phyloP scores from a whole-genome alignment of 495 filamentous ascomycete genomes.

The Neurospora sp. region DNA sequence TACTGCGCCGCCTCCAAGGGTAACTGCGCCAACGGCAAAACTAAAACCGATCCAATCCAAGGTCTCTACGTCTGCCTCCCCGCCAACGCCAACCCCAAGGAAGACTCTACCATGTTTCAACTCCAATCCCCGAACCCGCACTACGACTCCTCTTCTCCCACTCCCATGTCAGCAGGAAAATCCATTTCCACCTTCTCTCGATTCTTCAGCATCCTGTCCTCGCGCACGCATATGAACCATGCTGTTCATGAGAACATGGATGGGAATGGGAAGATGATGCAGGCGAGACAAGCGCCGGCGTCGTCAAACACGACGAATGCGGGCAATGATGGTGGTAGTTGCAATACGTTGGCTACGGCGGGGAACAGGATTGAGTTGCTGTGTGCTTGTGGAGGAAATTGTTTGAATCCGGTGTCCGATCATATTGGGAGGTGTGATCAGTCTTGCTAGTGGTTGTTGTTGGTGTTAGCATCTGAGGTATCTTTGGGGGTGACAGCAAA shows the following conservation, averaged over 20 bases:
- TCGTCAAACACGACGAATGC: not conserved
- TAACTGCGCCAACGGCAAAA: slow-evolving; percentile 27
- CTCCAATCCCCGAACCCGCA: not conserved
- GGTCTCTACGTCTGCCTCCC: slow-evolving; percentile 33
- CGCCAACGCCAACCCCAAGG: slow-evolving; percentile 11
- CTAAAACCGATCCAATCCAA: slow-evolving; percentile 28
- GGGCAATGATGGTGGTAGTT: slow-evolving; percentile 1
- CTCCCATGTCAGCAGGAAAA: not conserved
- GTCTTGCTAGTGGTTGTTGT: slow-evolving; percentile 7
- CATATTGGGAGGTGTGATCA: slow-evolving; percentile 22
- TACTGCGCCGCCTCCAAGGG: slow-evolving; percentile 29
- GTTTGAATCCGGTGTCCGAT: slow-evolving; percentile 23
- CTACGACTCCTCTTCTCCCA: not conserved
- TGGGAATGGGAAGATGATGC: not conserved
- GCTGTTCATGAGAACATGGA: not conserved
- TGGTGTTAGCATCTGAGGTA: not conserved
- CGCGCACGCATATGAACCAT: not conserved
- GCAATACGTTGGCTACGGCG: slow-evolving; percentile 3
- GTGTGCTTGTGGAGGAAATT: slow-evolving; percentile 28
- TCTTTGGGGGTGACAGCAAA: too few relatives aligned
- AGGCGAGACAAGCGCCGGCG: not conserved
- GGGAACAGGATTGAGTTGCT: slow-evolving; percentile 26
- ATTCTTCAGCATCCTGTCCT: not conserved
- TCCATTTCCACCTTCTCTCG: not conserved
- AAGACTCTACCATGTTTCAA: not conserved